A percentile compares a stretch with the other conserved stretches of the same genome.
phyloP scores from a whole-genome alignment of 2,329 filamentous ascomycete species.

The Cladophialophora exuberans region DNA sequence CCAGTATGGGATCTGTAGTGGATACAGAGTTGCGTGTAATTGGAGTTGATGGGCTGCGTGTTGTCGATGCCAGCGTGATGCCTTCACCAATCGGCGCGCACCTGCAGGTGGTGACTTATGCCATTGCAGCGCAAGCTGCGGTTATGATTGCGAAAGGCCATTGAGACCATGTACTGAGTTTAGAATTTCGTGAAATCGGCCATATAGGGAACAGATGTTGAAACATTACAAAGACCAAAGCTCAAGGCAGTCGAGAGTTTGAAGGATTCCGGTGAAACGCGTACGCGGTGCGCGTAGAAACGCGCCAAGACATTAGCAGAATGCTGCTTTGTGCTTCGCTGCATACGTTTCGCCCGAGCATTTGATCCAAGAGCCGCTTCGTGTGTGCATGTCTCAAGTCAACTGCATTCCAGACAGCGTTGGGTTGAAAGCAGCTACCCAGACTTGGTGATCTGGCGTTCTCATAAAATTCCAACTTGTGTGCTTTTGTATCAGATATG shows the following conservation, averaged over 20 bases:
- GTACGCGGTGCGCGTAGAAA: no score
- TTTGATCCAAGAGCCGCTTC: not conserved
- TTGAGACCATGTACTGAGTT: no score
- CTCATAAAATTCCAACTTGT: not conserved
- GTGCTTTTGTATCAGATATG: not conserved
- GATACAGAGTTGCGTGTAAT: constrained; percentile 37
- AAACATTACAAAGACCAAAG: no score
- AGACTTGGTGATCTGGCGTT: not conserved
- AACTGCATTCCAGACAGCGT: no score
- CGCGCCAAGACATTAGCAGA: not conserved
- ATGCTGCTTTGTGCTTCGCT: not conserved
- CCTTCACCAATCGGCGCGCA: constrained; percentile 43
- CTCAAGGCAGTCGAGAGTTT: no score
- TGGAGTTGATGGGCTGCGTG: constrained; percentile 36
- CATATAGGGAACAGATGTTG: no score
- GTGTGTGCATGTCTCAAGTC: not conserved
- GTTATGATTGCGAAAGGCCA: constrained; percentile 17
- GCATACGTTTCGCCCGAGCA: not conserved
- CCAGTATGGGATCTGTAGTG: constrained; percentile 44
- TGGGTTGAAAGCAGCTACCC: no score
- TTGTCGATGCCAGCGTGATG: constrained; percentile 40
- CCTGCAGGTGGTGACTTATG: constrained; percentile 44
- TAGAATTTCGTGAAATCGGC: no score
- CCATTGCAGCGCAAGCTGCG: constrained; percentile 48
- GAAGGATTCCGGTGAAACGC: no score